Conservation (phyloP, 305 asterid genomes). For the Fraxinus xanthoxyloides region DNA sequence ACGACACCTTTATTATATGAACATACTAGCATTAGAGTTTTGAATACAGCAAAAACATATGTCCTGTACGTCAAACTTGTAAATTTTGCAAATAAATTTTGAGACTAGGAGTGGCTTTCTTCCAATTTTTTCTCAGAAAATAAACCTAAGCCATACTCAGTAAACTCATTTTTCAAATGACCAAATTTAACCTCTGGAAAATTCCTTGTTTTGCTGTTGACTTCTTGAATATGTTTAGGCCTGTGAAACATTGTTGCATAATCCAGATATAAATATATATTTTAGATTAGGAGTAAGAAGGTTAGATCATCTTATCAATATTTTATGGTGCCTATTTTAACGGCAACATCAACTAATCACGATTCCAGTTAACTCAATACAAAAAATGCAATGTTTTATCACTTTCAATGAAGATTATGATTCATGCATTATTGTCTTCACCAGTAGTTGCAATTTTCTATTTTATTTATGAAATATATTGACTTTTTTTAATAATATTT, state of each 20-base stretch:
- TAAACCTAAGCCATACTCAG: not conserved
- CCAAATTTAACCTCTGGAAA: not conserved
- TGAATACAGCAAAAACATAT: not conserved
- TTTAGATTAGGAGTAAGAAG: not conserved
- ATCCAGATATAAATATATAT: not conserved
- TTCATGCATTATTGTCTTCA: not conserved
- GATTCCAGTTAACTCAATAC: not conserved
- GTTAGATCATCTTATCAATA: not conserved
- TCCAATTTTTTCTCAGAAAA: not conserved
- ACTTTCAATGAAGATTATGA: not conserved
- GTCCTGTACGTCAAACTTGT: not conserved
- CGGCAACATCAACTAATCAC: not conserved
- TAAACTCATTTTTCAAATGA: not conserved
- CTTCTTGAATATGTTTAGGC: not conserved
- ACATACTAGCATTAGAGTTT: not conserved
- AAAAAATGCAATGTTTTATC: not conserved
- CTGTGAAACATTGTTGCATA: not conserved
- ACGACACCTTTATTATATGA: not conserved
- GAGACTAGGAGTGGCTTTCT: not conserved
- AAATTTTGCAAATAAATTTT: not conserved
- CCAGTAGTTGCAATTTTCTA: not conserved
- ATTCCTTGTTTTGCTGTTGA: not conserved
- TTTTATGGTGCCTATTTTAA: not conserved
- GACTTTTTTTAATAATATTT: constrained; percentile 17
- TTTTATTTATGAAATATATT: not conserved